Conservation (phyloP, 129 eudicot genomes). For the Helichrysum umbraculigerum region DNA sequence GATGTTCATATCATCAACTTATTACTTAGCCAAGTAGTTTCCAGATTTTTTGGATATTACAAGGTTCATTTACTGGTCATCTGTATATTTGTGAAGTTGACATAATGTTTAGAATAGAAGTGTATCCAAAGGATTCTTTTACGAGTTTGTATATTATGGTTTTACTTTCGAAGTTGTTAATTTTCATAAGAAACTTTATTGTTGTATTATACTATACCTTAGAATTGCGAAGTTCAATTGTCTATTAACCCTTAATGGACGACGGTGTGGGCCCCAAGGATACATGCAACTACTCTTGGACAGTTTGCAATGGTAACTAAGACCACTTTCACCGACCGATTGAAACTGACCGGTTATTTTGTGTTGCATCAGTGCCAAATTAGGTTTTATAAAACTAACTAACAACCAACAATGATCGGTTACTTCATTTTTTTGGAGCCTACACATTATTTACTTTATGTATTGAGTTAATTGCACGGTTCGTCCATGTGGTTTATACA, state of each 20-base stretch:
- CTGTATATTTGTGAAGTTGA: slow-evolving; percentile 39
- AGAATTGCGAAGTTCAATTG: neutral
- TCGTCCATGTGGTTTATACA: too few relatives aligned
- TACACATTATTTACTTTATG: too few relatives aligned
- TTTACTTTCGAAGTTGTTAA: neutral
- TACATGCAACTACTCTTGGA: neutral
- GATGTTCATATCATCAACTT: slow-evolving; percentile 5
- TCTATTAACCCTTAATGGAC: neutral
- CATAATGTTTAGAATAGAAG: slow-evolving; percentile 25
- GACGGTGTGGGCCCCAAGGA: neutral
- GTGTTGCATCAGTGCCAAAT: too few relatives aligned
- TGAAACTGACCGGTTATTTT: too few relatives aligned
- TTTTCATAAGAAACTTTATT: neutral
- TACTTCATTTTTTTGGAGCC: too few relatives aligned
- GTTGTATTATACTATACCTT: too few relatives aligned
- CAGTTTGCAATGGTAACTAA: too few relatives aligned
- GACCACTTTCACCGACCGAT: too few relatives aligned
- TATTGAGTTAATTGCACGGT: too few relatives aligned
- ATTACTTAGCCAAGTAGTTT: neutral
- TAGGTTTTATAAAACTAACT: too few relatives aligned
- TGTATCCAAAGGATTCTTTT: slow-evolving; percentile 18
- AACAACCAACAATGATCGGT: too few relatives aligned
- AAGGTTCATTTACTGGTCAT: slow-evolving; percentile 16
- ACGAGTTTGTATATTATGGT: slow-evolving; percentile 23
- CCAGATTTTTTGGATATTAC: slow-evolving; percentile 5